phyloP scores from a whole-genome alignment of 257 asterid genomes.

The Eustoma russellianum region DNA sequence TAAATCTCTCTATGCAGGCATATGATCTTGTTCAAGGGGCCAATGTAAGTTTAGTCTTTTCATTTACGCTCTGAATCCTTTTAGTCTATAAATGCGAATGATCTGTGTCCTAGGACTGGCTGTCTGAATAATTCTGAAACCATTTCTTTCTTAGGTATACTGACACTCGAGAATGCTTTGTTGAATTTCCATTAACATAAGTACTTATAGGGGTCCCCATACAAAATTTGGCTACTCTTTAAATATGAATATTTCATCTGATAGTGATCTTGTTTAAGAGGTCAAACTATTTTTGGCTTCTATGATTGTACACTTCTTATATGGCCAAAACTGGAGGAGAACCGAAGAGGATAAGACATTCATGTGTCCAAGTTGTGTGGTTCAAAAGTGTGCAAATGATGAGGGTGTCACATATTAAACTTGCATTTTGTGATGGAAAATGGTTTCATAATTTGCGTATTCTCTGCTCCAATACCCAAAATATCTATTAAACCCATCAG shows the following conservation, averaged over 20 bases:
- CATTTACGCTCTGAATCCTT: neutral
- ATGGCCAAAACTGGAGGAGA: neutral
- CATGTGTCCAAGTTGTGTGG: neutral
- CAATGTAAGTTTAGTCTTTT: slow-evolving; percentile 48
- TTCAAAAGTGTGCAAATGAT: neutral
- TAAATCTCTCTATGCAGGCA: slow-evolving; percentile 48
- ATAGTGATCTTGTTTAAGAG: too few relatives aligned
- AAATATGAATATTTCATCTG: neutral
- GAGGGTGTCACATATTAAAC: too few relatives aligned
- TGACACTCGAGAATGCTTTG: neutral
- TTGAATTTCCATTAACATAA: neutral
- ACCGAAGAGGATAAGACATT: neutral
- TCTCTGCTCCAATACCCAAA: too few relatives aligned
- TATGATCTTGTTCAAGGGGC: slow-evolving; percentile 94
- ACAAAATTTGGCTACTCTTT: neutral
- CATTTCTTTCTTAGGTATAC: neutral
- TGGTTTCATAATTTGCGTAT: too few relatives aligned
- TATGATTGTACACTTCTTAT: too few relatives aligned
- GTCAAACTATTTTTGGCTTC: too few relatives aligned
- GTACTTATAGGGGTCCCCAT: neutral
- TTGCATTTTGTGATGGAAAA: too few relatives aligned
- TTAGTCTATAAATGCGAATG: neutral
- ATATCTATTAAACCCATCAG: too few relatives aligned
- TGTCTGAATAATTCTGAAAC: neutral
- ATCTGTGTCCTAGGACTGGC: neutral